phyloP scores from a whole-genome alignment of 2,329 filamentous ascomycete genomes.

The Alternaria brassicicola region DNA sequence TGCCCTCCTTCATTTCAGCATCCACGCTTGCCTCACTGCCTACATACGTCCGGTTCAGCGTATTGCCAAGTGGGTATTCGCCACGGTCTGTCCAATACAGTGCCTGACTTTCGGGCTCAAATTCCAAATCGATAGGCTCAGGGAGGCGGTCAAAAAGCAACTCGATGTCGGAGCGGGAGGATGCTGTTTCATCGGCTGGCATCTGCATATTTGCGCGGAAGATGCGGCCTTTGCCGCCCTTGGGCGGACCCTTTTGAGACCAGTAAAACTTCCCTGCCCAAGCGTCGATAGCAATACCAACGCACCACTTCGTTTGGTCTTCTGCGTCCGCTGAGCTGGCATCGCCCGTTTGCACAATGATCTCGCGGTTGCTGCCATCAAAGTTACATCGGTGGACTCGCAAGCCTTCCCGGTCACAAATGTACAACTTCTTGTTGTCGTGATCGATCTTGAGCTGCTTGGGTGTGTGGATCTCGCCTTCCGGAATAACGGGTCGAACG shows the following conservation, averaged over 20 bases:
- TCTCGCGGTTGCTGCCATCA: constrained; percentile 15
- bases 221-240: constrained; percentile 59
- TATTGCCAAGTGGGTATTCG: constrained; percentile 62
- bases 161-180: constrained; percentile 22
- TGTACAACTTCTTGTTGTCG: constrained; percentile 12
- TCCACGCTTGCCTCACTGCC: not conserved
- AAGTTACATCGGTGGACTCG: constrained; percentile 42
- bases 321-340: not conserved
- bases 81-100: constrained; percentile 69
- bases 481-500: constrained; percentile 51
- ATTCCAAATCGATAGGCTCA: constrained; percentile 61
- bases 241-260: constrained; percentile 65
- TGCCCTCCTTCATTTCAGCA: not conserved
- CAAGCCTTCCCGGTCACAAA: constrained; percentile 53
- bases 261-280: constrained; percentile 60
- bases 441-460: constrained; percentile 47
- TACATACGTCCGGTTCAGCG: constrained; percentile 53
- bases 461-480: constrained; percentile 53
- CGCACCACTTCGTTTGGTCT: constrained; percentile 58
- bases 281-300: constrained; percentile 60
- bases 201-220: constrained; percentile 58
- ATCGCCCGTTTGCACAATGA: constrained; percentile 17
- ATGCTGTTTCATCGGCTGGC: constrained; percentile 24
- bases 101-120: constrained; percentile 54
- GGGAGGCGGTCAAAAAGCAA: constrained; percentile 37